These are phyloP conservation scores for Populus pruinosa DNA, from an alignment of 345 rosid species.

Conservation along the genomic window DNA sequence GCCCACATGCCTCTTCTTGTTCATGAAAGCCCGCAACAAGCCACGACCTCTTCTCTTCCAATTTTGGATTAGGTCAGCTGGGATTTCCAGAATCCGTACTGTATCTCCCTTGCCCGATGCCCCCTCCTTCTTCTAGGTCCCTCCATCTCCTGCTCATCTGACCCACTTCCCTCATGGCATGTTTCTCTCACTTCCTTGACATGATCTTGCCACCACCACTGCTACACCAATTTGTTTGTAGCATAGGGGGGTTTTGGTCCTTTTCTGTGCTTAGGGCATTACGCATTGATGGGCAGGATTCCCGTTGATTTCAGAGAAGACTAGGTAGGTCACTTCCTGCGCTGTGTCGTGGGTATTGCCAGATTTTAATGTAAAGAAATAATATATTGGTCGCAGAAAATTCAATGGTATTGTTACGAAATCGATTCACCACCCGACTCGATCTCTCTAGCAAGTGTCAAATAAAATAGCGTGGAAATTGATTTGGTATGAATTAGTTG, in stretches of 20 bases:
- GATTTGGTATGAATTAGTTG: too few species aligned
- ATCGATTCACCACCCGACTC: too few species aligned
- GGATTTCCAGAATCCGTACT: background rate
- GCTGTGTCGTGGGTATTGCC: too few species aligned
- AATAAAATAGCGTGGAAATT: too few species aligned
- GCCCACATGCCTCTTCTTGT: constrained; percentile 10
- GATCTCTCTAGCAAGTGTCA: too few species aligned
- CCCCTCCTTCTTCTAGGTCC: background rate
- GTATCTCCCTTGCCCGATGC: too few species aligned
- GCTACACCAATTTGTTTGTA: background rate
- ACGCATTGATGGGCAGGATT: background rate
- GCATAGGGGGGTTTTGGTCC: background rate
- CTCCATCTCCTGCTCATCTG: background rate
- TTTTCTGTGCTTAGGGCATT: background rate
- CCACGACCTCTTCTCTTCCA: constrained; percentile 2
- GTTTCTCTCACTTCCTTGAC: background rate
- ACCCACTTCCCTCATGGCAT: background rate
- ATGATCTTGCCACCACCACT: too few species aligned
- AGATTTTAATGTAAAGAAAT: too few species aligned
- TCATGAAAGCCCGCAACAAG: constrained; percentile 16
- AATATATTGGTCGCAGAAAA: too few species aligned
- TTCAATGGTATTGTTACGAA: too few species aligned
- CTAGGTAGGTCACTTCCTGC: too few species aligned
- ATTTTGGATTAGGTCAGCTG: background rate
- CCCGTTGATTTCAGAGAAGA: too few species aligned